Conservation (phyloP, 768 basidiomycete genomes). For the Boletellus emodensis region DNA sequence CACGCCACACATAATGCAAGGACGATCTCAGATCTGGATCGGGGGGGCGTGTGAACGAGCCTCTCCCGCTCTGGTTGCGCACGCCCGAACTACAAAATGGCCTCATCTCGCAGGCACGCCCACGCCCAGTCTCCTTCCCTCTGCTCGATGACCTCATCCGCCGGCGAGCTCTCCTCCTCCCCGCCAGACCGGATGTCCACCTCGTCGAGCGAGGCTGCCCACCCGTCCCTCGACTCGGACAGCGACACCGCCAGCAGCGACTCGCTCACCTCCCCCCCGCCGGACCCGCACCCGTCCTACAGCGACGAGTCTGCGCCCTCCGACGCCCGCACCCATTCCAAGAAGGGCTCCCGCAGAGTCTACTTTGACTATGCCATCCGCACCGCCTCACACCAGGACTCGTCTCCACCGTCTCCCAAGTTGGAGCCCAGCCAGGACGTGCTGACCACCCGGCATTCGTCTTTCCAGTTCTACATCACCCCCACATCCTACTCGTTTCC, state of each 20-base stretch:
- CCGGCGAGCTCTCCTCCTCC: too few species aligned
- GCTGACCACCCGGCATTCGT: background rate
- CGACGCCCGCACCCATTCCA: background rate
- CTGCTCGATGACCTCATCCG: background rate
- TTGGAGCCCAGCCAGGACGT: background rate
- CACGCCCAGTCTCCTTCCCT: background rate
- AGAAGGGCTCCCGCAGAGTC: constrained; percentile 17
- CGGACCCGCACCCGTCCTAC: constrained; percentile 2
- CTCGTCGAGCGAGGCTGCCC: background rate
- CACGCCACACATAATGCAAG: constrained; percentile 23
- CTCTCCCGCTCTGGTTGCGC: background rate
- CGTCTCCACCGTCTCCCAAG: constrained; percentile 6
- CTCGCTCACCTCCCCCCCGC: background rate
- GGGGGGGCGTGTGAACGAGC: background rate
- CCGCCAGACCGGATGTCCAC: background rate
- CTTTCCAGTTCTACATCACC: background rate
- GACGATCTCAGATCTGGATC: background rate
- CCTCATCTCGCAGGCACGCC: background rate
- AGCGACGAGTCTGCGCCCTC: constrained; percentile 4
- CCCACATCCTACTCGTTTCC: constrained; percentile 13
- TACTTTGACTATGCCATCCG: constrained; percentile 22
- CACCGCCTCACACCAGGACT: background rate
- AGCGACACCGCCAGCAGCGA: constrained; percentile 9
- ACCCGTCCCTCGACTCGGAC: constrained; percentile 10
- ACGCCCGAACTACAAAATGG: background rate